These are phyloP conservation scores for Dryas alaskensis DNA, from an alignment of 306 rosid species.

Conservation along the genomic window DNA sequence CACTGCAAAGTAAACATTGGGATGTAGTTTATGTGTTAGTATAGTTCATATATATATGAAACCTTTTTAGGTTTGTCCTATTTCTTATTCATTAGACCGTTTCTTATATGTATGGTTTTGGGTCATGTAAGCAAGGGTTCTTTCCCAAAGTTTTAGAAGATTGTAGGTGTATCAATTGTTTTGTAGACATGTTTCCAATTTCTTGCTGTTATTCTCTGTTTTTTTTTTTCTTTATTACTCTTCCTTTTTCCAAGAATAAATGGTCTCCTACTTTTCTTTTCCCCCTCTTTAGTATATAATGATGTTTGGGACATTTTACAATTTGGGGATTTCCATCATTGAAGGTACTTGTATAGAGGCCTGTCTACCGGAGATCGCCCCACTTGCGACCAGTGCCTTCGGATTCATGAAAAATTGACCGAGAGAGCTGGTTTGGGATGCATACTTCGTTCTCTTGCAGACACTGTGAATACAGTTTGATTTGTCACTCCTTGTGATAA, in stretches of 20 bases:
- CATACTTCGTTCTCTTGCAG: constrained; percentile 82
- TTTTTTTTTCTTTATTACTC: background rate
- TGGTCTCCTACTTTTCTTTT: background rate
- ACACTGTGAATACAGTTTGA: constrained; percentile 83
- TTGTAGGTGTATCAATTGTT: background rate
- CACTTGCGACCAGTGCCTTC: constrained; percentile 86
- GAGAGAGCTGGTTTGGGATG: constrained; percentile 94
- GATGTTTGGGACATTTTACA: background rate
- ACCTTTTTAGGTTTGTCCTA: background rate
- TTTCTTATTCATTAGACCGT: background rate
- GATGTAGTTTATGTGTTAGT: background rate
- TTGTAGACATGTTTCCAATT: background rate
- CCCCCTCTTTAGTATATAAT: background rate
- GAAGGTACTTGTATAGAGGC: constrained; percentile 91
- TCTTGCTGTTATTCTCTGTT: background rate
- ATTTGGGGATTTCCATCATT: constrained; percentile 3
- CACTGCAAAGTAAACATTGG: background rate
- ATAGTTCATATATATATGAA: background rate
- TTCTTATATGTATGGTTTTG: background rate
- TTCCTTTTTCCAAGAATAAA: background rate
- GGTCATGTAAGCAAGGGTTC: background rate
- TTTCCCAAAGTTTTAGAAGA: background rate
- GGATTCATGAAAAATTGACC: constrained; percentile 87
- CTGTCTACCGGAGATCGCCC: constrained; percentile 96
- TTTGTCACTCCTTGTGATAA: background rate